phyloP scores from a whole-genome alignment of 768 basidiomycete genomes.

The Scleroderma citrinum region DNA sequence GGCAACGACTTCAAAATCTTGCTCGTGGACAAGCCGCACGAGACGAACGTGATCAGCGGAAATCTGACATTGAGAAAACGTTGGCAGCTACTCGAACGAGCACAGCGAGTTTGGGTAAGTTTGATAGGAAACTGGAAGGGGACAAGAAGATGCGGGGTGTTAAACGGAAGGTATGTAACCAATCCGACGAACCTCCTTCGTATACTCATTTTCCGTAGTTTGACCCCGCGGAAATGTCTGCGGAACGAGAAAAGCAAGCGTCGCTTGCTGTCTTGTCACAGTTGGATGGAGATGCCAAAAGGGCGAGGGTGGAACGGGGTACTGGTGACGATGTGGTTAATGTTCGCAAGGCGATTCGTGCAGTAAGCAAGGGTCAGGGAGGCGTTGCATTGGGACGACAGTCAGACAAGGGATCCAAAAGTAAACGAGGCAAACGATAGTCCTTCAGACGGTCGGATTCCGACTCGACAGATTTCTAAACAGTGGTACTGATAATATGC shows the following conservation, averaged over 20 bases:
- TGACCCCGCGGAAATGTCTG: slow-evolving; percentile 69
- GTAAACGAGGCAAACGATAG: slow-evolving; percentile 26
- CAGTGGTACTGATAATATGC: no score
- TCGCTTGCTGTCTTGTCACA: slow-evolving; percentile 72
- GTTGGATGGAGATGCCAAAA: slow-evolving; percentile 67
- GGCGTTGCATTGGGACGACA: slow-evolving; percentile 51
- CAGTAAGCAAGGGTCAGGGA: slow-evolving; percentile 65
- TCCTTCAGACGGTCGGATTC: no score
- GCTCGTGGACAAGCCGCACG: slow-evolving; percentile 44
- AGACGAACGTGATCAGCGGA: slow-evolving; percentile 45
- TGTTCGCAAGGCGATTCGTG: slow-evolving; percentile 81
- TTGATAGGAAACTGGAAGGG: slow-evolving; percentile 85
- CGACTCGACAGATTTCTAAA: no score
- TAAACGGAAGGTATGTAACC: slow-evolving; percentile 77
- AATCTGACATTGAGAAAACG: slow-evolving; percentile 68
- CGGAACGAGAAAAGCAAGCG: slow-evolving; percentile 60
- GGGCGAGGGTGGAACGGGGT: slow-evolving; percentile 38
- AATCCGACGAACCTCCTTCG: background rate
- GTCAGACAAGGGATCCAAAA: slow-evolving; percentile 19
- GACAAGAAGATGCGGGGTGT: slow-evolving; percentile 85
- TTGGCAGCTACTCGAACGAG: slow-evolving; percentile 72
- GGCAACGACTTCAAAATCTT: slow-evolving; percentile 66
- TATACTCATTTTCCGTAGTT: slow-evolving; percentile 48
- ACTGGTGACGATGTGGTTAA: slow-evolving; percentile 58
- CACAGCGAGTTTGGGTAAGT: slow-evolving; percentile 94